Percentiles rank a stretch among this genome's conserved stretches.
Evolutionary conservation across 805 yeast species (phyloP).

Genomic region (Myxozyma nipponensis): DNA sequence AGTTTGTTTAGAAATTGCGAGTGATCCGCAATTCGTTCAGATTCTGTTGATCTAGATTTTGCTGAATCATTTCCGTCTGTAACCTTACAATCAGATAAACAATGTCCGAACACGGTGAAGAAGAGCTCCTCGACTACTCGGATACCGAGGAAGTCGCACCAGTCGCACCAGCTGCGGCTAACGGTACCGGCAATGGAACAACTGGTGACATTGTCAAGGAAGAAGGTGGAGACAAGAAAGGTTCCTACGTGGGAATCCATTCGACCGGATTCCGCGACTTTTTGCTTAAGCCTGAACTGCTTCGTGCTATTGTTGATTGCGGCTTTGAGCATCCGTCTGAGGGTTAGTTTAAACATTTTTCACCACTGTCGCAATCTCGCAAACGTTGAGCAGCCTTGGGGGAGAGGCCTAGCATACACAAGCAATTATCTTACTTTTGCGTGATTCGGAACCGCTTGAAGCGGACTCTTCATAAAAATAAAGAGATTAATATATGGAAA

Average conservation of each 20-base stretch:
- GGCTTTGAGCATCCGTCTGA: constrained; percentile 99
- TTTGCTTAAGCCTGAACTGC: constrained; percentile 89
- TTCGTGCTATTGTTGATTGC: constrained; percentile 97
- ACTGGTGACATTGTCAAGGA: constrained; percentile 36
- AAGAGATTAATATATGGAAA: no score
- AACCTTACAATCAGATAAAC: no score
- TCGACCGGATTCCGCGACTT: constrained; percentile 98
- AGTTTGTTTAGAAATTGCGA: no score
- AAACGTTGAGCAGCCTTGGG: not conserved
- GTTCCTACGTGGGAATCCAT: constrained; percentile 96
- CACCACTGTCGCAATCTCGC: not conserved
- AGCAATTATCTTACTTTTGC: no score
- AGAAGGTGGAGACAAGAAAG: constrained; percentile 69
- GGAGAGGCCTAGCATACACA: no score
- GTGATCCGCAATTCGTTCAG: no score
- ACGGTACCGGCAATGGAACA: constrained; percentile 31
- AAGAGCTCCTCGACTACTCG: constrained; percentile 97
- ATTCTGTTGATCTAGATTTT: no score
- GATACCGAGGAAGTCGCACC: constrained; percentile 94
- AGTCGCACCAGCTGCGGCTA: constrained; percentile 43
- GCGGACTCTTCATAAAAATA: no score
- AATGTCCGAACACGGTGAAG: constrained; percentile 81
- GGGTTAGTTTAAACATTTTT: constrained; percentile 53
- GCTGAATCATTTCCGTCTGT: no score
- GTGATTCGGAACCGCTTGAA: no score